Percentiles rank a stretch among this genome's conserved stretches.
Evolutionary conservation across 139 green algal genomes (phyloP).

Genomic region (Edaphochlamys debaryana): DNA sequence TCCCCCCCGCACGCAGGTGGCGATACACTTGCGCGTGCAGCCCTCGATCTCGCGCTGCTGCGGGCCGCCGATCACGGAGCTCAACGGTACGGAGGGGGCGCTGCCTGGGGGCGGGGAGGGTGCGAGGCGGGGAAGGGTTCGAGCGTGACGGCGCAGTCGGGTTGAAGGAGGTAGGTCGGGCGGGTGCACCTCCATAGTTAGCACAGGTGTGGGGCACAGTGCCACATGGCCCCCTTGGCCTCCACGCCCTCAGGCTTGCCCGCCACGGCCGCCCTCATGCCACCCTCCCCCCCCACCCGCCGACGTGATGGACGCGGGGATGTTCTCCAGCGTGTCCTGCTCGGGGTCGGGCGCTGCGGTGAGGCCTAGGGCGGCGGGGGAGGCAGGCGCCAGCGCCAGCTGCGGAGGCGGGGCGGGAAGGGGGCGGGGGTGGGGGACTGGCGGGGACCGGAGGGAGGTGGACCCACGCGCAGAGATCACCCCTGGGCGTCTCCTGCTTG

Average conservation of each 20-base stretch:
- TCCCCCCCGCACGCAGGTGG: conserved; percentile 75
- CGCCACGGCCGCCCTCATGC: too few relatives aligned
- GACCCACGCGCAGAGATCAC: too few relatives aligned
- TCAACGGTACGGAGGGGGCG: conserved; percentile 34
- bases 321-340: conserved; percentile 46
- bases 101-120: too few relatives aligned
- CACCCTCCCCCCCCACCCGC: background rate
- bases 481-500: too few relatives aligned
- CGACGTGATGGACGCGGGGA: conserved; percentile 39
- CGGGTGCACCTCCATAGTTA: too few relatives aligned
- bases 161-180: too few relatives aligned
- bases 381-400: background rate
- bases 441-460: too few relatives aligned
- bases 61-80: conserved; percentile 43
- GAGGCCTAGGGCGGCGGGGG: background rate
- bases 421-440: background rate
- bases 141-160: too few relatives aligned
- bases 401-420: background rate
- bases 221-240: too few relatives aligned
- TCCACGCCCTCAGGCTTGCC: too few relatives aligned
- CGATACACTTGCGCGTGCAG: conserved; percentile 77
- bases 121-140: too few relatives aligned
- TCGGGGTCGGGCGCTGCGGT: background rate
- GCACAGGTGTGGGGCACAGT: too few relatives aligned
- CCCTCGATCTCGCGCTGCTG: conserved; percentile 68